These are phyloP conservation scores for Chrysanthemum lavandulifolium DNA, from an alignment of 129 eudicot genomes.

Conservation along the genomic window DNA sequence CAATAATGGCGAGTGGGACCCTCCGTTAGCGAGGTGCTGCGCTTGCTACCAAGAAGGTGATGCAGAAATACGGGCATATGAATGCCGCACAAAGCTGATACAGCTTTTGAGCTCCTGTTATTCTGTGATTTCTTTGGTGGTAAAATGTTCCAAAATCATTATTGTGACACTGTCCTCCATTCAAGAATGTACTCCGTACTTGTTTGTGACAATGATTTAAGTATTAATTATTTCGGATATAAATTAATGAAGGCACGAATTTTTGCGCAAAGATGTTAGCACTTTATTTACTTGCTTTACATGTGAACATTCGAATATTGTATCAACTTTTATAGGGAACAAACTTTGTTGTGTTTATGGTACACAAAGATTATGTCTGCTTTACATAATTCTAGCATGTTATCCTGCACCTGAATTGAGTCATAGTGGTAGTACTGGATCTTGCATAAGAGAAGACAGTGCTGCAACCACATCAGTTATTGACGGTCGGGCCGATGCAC, in stretches of 20 bases:
- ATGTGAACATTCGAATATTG: background rate
- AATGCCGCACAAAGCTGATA: no score
- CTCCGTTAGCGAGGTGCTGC: no score
- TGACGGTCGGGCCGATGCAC: slow-evolving; percentile 56
- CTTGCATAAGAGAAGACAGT: slow-evolving; percentile 43
- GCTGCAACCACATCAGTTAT: slow-evolving; percentile 79
- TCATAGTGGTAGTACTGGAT: slow-evolving; percentile 31
- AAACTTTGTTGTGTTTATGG: background rate
- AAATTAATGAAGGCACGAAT: background rate
- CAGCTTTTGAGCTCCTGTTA: no score
- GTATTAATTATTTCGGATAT: no score
- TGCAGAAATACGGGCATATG: no score
- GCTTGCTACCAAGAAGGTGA: no score
- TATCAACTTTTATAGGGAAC: background rate
- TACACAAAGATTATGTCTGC: background rate
- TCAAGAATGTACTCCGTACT: background rate
- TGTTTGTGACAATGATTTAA: no score
- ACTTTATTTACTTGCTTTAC: no score
- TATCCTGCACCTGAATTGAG: background rate
- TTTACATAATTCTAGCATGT: background rate
- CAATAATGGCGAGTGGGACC: no score
- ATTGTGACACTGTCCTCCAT: background rate
- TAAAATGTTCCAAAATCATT: no score
- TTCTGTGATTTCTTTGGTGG: background rate
- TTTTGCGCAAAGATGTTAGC: background rate